Base-by-base conservation (phyloP, 768 basidiomycete species). In the Punctularia strigosozonata region DNA sequence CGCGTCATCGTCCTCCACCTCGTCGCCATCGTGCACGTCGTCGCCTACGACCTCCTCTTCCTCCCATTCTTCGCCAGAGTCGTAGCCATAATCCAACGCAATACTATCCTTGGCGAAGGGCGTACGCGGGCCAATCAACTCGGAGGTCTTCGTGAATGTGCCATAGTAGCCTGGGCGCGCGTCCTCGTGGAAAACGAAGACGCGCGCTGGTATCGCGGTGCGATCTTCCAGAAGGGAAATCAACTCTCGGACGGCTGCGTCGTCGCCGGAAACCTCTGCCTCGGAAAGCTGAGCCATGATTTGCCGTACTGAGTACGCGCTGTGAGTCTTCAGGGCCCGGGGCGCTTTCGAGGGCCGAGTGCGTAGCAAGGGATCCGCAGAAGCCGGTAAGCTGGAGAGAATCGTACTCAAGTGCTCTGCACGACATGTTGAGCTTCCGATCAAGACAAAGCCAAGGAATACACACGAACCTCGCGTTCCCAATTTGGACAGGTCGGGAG, bases 31-130 rank as follows among this genome's bases (percentile, higher is more conserved):
- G 5, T 80, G 73, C 39, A 85, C 81, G 36, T 86, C 85, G 36
- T 80, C 87, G 8, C 76, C 85, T 18, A 80, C 87, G 3, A 69
- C 73, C 10, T 65, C 68, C 53, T 91, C 90, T 41, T 83, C 85
- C 45, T 89, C 88, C 95, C 95, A 98, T 49, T 98, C 95, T 49
- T 80, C 89, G 12, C 88, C 94, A 37, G 87, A 91, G 61, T 99
- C 92, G 52, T 92, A 88, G 4, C 73, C 72, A 55, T 98, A 99
- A 58, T 98, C 90, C 39, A 86, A 69, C 10, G 73, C 68, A 1
- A 80, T 62, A 8, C 74, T 65, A 50, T 99, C 95, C 46, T 74
- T 73, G 2, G 70, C 76, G 43, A 94, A 81, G 1, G 95, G 92
- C 14, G 70, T 74, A 13, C 95, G 77, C 2, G 91, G 80, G 1